Evolutionary conservation across 305 asterid species (phyloP).

Genomic region (Rubia peregrina): DNA sequence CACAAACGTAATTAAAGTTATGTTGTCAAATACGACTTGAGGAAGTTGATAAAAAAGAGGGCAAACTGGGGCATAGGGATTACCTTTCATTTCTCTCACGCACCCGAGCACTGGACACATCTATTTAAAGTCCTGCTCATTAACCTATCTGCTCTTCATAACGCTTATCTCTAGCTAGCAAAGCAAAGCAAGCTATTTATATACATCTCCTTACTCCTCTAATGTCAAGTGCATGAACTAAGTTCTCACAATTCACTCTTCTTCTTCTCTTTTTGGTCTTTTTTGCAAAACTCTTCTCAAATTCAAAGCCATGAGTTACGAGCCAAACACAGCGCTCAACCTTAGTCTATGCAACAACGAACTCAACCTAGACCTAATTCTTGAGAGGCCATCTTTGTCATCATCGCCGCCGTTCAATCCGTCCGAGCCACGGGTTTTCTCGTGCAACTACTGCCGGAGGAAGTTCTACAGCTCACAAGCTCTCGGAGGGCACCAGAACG

Average conservation of each 20-base stretch:
- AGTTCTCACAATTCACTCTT: not conserved
- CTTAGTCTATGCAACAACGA: slow-evolving; percentile 36
- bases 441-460: slow-evolving; percentile 74
- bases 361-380: slow-evolving; percentile 25
- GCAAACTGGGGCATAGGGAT: too few species aligned
- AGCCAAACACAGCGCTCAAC: slow-evolving; percentile 44
- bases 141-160: slow-evolving; percentile 11
- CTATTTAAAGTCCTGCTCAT: slow-evolving; percentile 13
- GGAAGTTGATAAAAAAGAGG: too few species aligned
- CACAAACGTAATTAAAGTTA: too few species aligned
- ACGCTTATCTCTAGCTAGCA: not conserved
- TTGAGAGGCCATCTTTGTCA: slow-evolving; percentile 26
- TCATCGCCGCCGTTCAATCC: slow-evolving; percentile 28
- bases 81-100: not conserved
- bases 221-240: slow-evolving; percentile 3
- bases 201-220: not conserved
- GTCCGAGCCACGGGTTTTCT: slow-evolving; percentile 50
- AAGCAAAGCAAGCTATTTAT: not conserved
- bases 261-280: not conserved
- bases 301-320: slow-evolving; percentile 35
- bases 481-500: slow-evolving; percentile 83
- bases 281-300: not conserved
- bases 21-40: too few species aligned
- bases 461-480: slow-evolving; percentile 80
- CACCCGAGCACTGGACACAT: slow-evolving; percentile 3